phyloP scores from a whole-genome alignment of 1,284 basidiomycete species.

The Sanghuangporus sanghuang region DNA sequence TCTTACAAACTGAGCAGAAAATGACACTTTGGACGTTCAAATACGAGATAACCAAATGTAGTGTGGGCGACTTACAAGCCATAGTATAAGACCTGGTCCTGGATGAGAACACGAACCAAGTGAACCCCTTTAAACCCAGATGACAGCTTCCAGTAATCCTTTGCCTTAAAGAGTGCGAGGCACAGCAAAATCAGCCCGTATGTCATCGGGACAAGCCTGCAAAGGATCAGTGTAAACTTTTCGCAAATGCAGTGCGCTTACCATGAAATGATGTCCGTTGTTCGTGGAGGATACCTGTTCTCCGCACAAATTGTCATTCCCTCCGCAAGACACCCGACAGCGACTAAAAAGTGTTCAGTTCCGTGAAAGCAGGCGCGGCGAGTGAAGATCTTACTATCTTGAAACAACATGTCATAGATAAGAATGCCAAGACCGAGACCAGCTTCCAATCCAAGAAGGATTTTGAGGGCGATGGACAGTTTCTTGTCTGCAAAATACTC shows the following conservation, averaged over 20 bases:
- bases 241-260: neutral
- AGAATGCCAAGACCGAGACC: neutral
- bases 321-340: neutral
- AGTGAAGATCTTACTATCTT: neutral
- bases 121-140: neutral
- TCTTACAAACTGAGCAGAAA: neutral
- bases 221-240: neutral
- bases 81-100: conserved; percentile 5
- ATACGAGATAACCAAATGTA: no score
- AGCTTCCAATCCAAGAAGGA: neutral
- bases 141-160: neutral
- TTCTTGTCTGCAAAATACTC: neutral
- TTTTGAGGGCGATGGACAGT: neutral
- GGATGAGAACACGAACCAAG: conserved; percentile 1
- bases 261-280: neutral
- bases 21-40: neutral
- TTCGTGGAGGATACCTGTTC: neutral
- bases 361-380: neutral
- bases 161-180: conserved; percentile 5
- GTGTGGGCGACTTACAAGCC: neutral
- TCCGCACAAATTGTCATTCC: neutral
- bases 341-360: neutral
- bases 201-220: neutral
- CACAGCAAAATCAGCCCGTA: neutral
- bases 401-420: neutral